These are phyloP conservation scores for Candida sanyaensis DNA, from an alignment of 1,139 yeast species.

Conservation along the genomic window DNA sequence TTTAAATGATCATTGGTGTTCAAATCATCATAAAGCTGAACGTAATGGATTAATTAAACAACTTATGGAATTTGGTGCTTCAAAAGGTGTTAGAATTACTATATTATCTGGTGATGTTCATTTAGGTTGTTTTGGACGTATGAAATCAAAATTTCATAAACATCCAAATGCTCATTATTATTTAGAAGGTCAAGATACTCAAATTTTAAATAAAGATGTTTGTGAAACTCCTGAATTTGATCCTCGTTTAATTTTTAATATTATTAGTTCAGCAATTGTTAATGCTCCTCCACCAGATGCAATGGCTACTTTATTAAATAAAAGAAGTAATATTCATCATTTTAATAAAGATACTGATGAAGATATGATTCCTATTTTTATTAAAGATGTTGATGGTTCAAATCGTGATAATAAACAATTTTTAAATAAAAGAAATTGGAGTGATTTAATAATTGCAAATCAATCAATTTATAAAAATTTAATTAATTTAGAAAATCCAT, in stretches of 20 bases:
- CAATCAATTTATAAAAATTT: conserved; percentile 27
- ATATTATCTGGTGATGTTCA: conserved; percentile 94
- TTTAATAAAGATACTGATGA: conserved; percentile 69
- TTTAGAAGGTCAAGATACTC: conserved; percentile 23
- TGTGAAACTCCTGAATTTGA: conserved; percentile 63
- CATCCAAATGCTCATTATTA: conserved; percentile 38
- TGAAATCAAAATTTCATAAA: conserved; percentile 59
- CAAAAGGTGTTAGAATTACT: conserved; percentile 70
- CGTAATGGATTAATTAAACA: conserved; percentile 62
- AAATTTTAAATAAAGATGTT: conserved; percentile 38
- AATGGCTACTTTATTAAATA: conserved; percentile 70
- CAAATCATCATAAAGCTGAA: conserved; percentile 77
- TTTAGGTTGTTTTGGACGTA: conserved; percentile 78
- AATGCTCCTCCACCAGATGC: conserved; percentile 92
- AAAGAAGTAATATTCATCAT: conserved; percentile 68
- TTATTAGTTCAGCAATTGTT: conserved; percentile 85
- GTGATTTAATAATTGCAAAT: conserved; percentile 42
- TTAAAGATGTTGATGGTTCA: conserved; percentile 59
- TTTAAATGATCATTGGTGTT: conserved; percentile 96
- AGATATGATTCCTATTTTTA: conserved; percentile 75
- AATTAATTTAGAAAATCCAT: conserved; percentile 8
- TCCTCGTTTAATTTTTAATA: conserved; percentile 76
- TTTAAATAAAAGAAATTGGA: conserved; percentile 81
- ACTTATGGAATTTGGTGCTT: conserved; percentile 64
- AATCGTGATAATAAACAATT: conserved; percentile 58